Percentiles rank a stretch among this genome's conserved stretches.
Conservation (phyloP, 352 stramenopile species). For the Pythium vanterpoolii region DNA sequence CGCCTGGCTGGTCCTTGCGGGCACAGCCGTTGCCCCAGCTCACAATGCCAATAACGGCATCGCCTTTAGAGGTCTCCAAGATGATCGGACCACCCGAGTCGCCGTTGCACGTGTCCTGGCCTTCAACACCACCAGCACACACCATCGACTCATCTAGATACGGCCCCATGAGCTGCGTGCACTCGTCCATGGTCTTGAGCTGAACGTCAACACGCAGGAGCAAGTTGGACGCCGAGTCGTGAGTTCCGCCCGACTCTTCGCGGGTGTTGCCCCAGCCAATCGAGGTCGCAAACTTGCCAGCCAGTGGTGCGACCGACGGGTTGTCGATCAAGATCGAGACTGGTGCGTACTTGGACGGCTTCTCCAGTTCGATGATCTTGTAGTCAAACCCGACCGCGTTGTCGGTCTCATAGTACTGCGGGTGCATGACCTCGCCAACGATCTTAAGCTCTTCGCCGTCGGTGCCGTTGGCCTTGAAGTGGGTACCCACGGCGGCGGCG, state of each 20-base stretch:
- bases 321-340: constrained; percentile 15
- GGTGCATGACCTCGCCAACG: constrained; percentile 13
- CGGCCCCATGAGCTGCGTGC: neutral
- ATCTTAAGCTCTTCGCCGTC: constrained; percentile 23
- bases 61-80: neutral
- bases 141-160: neutral
- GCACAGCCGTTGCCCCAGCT: constrained; percentile 1
- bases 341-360: neutral
- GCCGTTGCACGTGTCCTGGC: constrained; percentile 3
- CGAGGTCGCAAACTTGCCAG: constrained; percentile 12
- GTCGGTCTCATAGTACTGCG: constrained; percentile 8
- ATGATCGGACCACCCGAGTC: neutral
- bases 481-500: constrained; percentile 19
- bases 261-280: constrained; percentile 16
- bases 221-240: constrained; percentile 8
- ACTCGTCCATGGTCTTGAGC: neutral
- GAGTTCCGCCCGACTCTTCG: constrained; percentile 12
- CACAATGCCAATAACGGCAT: neutral
- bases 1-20: constrained; percentile 3
- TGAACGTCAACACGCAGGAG: neutral
- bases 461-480: constrained; percentile 21
- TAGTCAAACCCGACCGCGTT: constrained; percentile 9
- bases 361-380: constrained; percentile 21
- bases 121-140: neutral
- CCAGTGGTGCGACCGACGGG: neutral